Evolutionary conservation across 2,329 filamentous ascomycete genomes (phyloP).

Genomic region (Pyrenochaeta sp.): DNA sequence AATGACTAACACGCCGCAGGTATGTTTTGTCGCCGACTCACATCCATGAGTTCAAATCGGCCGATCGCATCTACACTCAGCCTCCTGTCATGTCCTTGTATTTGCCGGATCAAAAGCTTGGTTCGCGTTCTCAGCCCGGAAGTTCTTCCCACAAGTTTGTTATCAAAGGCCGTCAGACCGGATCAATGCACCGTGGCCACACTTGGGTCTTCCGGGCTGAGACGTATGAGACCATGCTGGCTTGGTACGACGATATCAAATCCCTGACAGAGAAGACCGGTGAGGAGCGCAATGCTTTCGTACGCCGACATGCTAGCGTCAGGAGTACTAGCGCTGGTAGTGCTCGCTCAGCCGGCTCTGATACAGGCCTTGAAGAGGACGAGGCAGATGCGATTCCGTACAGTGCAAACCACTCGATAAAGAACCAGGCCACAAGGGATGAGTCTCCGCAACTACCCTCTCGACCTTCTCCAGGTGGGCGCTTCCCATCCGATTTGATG

Average conservation of each 20-base stretch:
- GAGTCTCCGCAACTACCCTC: conserved; percentile 56
- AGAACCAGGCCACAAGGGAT: conserved; percentile 45
- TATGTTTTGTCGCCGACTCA: conserved; percentile 97
- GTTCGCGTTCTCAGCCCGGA: conserved; percentile 82
- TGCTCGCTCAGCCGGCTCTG: conserved; percentile 59
- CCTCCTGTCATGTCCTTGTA: conserved; percentile 96
- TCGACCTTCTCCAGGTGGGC: conserved; percentile 89
- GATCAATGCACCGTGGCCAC: conserved; percentile 84
- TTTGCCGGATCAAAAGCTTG: conserved; percentile 92
- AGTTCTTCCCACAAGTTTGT: conserved; percentile 97
- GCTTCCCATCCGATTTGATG: conserved; percentile 94
- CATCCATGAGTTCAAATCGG: conserved; percentile 98
- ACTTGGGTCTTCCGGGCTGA: conserved; percentile 74
- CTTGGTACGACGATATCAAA: conserved; percentile 95
- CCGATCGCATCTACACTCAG: conserved; percentile 82
- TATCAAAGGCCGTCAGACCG: conserved; percentile 93
- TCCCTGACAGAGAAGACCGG: conserved; percentile 86
- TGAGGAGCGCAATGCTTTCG: conserved; percentile 87
- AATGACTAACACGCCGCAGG: conserved; percentile 59
- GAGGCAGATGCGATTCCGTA: conserved; percentile 72
- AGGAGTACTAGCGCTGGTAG: conserved; percentile 76
- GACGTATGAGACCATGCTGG: conserved; percentile 91
- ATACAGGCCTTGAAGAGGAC: conserved; percentile 55
- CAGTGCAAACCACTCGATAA: conserved; percentile 64
- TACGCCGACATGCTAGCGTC: conserved; percentile 80